Evolutionary conservation across 1,139 yeast genomes (phyloP), one percentile per base, ranked within the genome.

Genomic region (Candida dubliniensis): DNA sequence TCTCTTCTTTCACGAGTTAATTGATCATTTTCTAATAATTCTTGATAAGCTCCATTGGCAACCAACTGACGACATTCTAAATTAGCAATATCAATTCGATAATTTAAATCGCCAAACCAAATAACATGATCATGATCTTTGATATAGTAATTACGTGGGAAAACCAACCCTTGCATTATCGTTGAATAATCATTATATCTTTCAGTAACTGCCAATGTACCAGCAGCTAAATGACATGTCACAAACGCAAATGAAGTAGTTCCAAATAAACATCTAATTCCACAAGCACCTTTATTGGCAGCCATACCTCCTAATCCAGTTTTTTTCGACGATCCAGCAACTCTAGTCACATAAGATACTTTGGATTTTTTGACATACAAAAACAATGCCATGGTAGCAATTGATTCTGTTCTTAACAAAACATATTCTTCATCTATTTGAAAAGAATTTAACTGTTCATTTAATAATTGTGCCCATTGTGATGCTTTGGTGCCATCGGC

Each of bases 71-170:
- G 71, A 10, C 89, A 96, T 24, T 81, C 79, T 6, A 87, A 96
- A 59, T 87, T 89, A 0, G 87, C 77, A 54, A 90, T 64, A 26
- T 80, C 71, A 31, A 95, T 81, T 55, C 99, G 74, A 65, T 87
- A 95, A 61, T 95, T 95, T 63, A 95, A 86, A 64, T 95, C 99
- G 4, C 99, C 99, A 63, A 91, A 76, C 99, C 99, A 93, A 8
- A 95, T 74, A 3, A 90, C 78, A 32, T 84, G 81, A 59, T 93
- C 97, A 60, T 89, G 96, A 56, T 89, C 96, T 49, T 77, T 77
- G 30, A 91, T 79, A 23, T 77, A 74, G 50, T 69, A 71, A 47
- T 89, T 87, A 42, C 93, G 76, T 1, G 88, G 80, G 59, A 95
- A 91, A 34, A 85, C 74, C 44, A 93, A 69, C 1, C 96, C 95